A percentile compares a stretch with the other conserved stretches of the same genome.
Evolutionary conservation across 169 alveolate species (phyloP).

Genomic region (Theileria annulata): DNA sequence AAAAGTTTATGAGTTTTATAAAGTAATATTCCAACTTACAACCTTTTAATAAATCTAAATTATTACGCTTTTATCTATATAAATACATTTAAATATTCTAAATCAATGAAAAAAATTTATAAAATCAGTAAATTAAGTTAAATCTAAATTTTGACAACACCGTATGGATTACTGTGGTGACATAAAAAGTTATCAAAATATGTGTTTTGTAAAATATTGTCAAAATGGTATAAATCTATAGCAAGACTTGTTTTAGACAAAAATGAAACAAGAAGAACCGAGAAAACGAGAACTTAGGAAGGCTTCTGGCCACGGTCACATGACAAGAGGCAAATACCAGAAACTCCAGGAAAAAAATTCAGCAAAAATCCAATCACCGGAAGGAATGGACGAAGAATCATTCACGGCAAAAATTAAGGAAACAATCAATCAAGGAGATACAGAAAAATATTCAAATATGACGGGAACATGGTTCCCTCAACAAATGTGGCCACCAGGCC

Average conservation of each 20-base stretch:
- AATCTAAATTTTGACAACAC: too few relatives aligned
- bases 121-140: too few relatives aligned
- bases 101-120: too few relatives aligned
- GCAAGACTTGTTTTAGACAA: too few relatives aligned
- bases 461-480: constrained; percentile 29
- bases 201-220: too few relatives aligned
- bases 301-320: background rate
- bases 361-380: background rate
- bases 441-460: constrained; percentile 17
- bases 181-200: too few relatives aligned
- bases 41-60: too few relatives aligned
- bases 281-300: background rate
- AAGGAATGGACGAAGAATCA: constrained; percentile 15
- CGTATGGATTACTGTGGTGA: too few relatives aligned
- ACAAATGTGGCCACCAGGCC: constrained; percentile 34
- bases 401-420: background rate
- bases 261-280: background rate
- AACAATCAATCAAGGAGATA: background rate
- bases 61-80: too few relatives aligned
- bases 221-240: too few relatives aligned
- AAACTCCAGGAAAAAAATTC: background rate
- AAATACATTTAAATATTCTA: too few relatives aligned
- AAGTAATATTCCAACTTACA: too few relatives aligned
- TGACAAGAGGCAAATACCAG: constrained; percentile 14
- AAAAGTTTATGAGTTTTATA: background rate